These are phyloP conservation scores for Tolypocladium album DNA, from an alignment of 2,329 filamentous ascomycete genomes.

Conservation along the genomic window DNA sequence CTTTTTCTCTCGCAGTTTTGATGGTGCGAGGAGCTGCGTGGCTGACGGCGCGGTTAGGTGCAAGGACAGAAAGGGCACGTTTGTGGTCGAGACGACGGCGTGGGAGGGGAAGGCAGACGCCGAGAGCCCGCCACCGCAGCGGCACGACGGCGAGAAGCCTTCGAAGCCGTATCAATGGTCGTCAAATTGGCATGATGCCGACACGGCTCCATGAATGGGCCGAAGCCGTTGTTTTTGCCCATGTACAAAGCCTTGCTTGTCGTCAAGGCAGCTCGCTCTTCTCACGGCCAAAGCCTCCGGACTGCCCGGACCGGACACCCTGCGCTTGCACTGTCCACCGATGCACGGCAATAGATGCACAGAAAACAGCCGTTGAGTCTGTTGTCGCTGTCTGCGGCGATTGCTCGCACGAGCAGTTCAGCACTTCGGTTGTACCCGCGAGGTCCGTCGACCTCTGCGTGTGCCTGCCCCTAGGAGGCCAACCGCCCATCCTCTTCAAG, in stretches of 20 bases:
- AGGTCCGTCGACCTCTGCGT: background rate
- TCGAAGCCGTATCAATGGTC: slow-evolving; percentile 20
- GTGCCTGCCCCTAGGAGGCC: background rate
- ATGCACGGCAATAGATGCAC: background rate
- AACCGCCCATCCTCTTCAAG: background rate
- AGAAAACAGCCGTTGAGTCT: too few species aligned
- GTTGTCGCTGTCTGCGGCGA: background rate
- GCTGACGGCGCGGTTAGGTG: slow-evolving; percentile 32
- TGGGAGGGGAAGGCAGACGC: slow-evolving; percentile 38
- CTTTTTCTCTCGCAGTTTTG: background rate
- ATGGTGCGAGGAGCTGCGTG: background rate
- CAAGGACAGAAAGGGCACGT: slow-evolving; percentile 43
- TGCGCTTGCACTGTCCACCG: background rate
- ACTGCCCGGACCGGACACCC: background rate
- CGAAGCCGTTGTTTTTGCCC: background rate
- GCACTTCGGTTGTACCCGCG: background rate
- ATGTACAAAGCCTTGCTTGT: background rate
- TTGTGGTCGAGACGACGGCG: slow-evolving; percentile 52
- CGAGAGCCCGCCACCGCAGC: slow-evolving; percentile 4
- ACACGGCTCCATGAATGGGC: slow-evolving; percentile 12
- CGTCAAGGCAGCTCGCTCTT: background rate
- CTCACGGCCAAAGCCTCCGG: background rate
- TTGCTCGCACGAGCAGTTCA: background rate
- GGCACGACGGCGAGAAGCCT: slow-evolving; percentile 7
- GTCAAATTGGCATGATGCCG: slow-evolving; percentile 22